These are phyloP conservation scores for Pogostemon cablin DNA, from an alignment of 257 asterid species.

Conservation along the genomic window DNA sequence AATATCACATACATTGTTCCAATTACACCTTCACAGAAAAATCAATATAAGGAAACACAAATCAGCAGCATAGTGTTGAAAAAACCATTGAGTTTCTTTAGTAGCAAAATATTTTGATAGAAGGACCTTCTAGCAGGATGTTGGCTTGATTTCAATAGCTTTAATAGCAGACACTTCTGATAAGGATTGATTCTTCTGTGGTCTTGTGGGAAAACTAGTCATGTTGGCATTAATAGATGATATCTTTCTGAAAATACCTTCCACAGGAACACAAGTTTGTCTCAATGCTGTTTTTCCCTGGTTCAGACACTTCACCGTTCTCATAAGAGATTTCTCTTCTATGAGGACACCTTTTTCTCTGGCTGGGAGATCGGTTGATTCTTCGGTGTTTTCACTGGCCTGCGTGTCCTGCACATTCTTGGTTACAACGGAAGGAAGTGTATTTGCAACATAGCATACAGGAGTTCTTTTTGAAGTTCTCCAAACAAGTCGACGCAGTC, in stretches of 20 bases:
- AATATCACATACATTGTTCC: not conserved
- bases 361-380: not conserved
- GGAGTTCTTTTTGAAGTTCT: conserved; percentile 60
- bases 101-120: conserved; percentile 7
- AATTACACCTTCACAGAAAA: conserved; percentile 19
- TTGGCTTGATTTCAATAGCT: not conserved
- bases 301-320: conserved; percentile 27
- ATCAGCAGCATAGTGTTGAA: not conserved
- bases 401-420: conserved; percentile 20
- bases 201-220: not conserved
- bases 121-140: not conserved
- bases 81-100: conserved; percentile 10
- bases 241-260: conserved; percentile 47
- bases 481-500: conserved; percentile 53
- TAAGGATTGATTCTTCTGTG: not conserved
- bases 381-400: conserved; percentile 17
- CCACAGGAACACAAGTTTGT: conserved; percentile 58
- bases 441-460: conserved; percentile 47
- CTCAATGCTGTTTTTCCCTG: conserved; percentile 27
- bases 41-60: not conserved
- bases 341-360: conserved; percentile 9
- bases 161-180: not conserved
- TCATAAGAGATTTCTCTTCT: conserved; percentile 28
- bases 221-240: conserved; percentile 15
- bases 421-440: conserved; percentile 31